Conservation (phyloP, 345 rosid genomes). For the Gossypium rotundifolium region DNA sequence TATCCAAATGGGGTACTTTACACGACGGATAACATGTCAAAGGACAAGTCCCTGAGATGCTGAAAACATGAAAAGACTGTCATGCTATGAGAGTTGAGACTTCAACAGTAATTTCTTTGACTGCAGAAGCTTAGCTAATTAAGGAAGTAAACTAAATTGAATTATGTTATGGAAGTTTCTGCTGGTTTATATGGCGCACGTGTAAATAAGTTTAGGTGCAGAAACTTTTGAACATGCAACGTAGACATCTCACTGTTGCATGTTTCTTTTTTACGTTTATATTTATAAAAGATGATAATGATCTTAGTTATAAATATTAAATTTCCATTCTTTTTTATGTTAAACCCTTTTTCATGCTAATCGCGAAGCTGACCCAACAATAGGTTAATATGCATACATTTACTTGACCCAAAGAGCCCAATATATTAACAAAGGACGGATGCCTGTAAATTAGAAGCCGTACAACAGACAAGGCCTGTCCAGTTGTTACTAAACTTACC, state of each 20-base stretch:
- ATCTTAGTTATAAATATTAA: background rate
- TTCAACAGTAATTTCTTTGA: background rate
- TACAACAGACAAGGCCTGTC: too few species aligned
- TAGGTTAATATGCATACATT: too few species aligned
- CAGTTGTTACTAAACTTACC: too few species aligned
- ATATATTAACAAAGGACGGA: too few species aligned
- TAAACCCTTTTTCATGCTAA: too few species aligned
- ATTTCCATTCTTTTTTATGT: background rate
- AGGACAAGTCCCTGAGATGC: background rate
- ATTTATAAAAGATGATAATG: background rate
- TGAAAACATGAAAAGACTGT: background rate
- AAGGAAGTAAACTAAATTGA: background rate
- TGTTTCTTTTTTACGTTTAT: background rate
- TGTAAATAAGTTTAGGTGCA: background rate
- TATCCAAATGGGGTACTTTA: slow-evolving; percentile 25
- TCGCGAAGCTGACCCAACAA: too few species aligned
- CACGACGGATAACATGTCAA: slow-evolving; percentile 36
- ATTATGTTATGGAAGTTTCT: background rate
- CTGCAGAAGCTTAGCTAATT: background rate
- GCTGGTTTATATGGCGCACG: background rate
- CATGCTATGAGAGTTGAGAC: background rate
- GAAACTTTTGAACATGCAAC: slow-evolving; percentile 12
- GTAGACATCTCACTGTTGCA: slow-evolving; percentile 18
- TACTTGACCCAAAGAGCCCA: too few species aligned
- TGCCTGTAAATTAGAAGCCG: too few species aligned